Conservation (phyloP, 441 rosid genomes). For the Euphorbia neoarborescens region DNA sequence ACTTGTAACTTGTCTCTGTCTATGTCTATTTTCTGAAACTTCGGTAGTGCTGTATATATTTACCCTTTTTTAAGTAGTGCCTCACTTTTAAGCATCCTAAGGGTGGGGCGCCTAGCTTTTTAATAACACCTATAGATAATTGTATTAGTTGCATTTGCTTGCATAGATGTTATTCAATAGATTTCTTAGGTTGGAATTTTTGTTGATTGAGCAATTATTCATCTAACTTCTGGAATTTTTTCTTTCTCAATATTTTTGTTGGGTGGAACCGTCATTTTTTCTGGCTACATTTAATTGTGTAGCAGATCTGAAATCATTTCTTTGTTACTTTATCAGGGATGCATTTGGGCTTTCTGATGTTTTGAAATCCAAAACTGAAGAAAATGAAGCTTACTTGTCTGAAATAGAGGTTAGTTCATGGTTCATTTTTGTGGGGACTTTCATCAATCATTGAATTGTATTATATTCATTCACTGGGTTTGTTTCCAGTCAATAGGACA, state of each 20-base stretch:
- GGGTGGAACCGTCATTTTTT: background rate
- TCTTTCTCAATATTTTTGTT: background rate
- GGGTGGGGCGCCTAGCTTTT: background rate
- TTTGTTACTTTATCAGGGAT: slow-evolving; percentile 50
- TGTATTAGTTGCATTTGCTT: background rate
- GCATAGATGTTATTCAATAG: background rate
- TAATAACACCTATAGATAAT: background rate
- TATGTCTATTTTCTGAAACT: background rate
- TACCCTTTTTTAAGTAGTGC: background rate
- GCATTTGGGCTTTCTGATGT: slow-evolving; percentile 45
- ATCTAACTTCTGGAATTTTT: background rate
- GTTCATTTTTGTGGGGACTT: slow-evolving; percentile 10
- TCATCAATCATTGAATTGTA: slow-evolving; percentile 18
- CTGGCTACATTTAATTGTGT: background rate
- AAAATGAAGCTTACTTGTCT: slow-evolving; percentile 79
- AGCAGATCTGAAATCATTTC: slow-evolving; percentile 12
- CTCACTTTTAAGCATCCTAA: background rate
- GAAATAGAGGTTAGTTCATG: slow-evolving; percentile 75
- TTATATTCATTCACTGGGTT: slow-evolving; percentile 24
- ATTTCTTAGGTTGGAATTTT: background rate
- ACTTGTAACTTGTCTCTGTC: background rate
- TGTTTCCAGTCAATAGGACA: slow-evolving; percentile 79
- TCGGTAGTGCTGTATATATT: background rate
- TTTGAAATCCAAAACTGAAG: slow-evolving; percentile 79
- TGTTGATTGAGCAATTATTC: background rate